A percentile compares a stretch with the other conserved stretches of the same genome.
These are phyloP conservation scores for Cladosporium sphaerospermum DNA, from an alignment of 2,329 filamentous ascomycete species.

Conservation along the genomic window DNA sequence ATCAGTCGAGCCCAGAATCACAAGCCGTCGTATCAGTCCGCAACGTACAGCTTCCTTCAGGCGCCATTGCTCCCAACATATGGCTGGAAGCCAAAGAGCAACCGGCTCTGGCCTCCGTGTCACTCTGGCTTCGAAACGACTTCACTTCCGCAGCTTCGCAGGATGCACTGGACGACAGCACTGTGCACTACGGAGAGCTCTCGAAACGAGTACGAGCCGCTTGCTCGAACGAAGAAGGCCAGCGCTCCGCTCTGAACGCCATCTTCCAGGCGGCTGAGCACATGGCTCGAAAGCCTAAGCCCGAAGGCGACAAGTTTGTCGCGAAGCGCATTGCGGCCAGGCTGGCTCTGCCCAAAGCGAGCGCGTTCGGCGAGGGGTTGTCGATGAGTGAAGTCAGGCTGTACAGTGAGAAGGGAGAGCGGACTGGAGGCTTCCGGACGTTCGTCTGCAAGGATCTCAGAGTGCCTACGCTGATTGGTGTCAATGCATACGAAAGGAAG, in stretches of 20 bases:
- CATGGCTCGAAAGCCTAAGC: constrained; percentile 25
- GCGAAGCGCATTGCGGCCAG: constrained; percentile 19
- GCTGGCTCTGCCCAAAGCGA: constrained; percentile 60
- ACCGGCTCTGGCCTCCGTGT: constrained; percentile 56
- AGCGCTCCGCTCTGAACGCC: constrained; percentile 1
- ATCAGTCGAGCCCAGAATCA: neutral
- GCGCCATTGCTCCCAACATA: constrained; percentile 55
- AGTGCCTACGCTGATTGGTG: constrained; percentile 63
- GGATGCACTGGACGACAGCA: constrained; percentile 61
- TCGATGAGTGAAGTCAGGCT: constrained; percentile 38
- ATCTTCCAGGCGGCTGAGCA: constrained; percentile 17
- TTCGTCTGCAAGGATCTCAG: constrained; percentile 43
- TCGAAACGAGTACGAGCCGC: constrained; percentile 53
- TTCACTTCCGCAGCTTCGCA: constrained; percentile 54
- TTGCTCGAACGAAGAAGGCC: constrained; percentile 5
- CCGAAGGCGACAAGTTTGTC: constrained; percentile 15
- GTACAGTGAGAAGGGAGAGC: constrained; percentile 4
- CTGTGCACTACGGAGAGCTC: constrained; percentile 67
- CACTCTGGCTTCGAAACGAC: constrained; percentile 49
- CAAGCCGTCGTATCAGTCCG: constrained; percentile 3
- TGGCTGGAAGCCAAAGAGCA: constrained; percentile 62
- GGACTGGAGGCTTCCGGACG: neutral
- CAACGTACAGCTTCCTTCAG: constrained; percentile 53
- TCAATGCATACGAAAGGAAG: constrained; percentile 64
- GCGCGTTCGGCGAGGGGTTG: constrained; percentile 55